Percentiles rank a stretch among this genome's conserved stretches.
Evolutionary conservation across 2,329 filamentous ascomycete species (phyloP).

Genomic region (Colletotrichum costaricense): DNA sequence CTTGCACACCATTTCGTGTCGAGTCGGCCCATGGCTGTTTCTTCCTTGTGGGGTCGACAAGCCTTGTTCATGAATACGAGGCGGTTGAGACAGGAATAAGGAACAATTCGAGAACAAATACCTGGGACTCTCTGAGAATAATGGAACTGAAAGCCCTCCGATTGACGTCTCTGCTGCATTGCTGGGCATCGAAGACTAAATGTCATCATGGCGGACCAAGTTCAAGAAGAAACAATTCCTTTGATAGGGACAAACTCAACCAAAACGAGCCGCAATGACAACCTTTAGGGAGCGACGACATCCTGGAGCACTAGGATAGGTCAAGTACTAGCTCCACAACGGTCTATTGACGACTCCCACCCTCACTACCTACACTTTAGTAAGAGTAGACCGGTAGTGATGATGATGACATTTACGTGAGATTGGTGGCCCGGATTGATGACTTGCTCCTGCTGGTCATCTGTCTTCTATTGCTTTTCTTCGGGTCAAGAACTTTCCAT

Average conservation of each 20-base stretch:
- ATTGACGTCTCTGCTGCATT: background rate
- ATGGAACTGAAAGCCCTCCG: background rate
- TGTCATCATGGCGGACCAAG: background rate
- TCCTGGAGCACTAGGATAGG: background rate
- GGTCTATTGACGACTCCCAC: background rate
- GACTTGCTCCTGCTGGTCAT: background rate
- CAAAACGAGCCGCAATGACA: background rate
- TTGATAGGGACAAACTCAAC: background rate
- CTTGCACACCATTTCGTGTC: background rate
- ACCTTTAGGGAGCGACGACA: background rate
- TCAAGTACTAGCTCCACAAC: background rate
- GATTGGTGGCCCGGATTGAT: background rate
- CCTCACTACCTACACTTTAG: background rate
- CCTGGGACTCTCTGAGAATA: background rate
- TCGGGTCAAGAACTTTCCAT: background rate
- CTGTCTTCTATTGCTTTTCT: background rate
- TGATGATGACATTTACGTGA: background rate
- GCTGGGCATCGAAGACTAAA: background rate
- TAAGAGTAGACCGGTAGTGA: background rate
- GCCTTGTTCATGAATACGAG: background rate
- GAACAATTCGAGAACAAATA: conserved; percentile 19
- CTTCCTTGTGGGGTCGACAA: background rate
- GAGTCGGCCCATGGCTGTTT: background rate
- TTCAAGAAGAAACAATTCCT: background rate
- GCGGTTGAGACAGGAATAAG: conserved; percentile 24